A percentile compares a stretch with the other conserved stretches of the same genome.
Conservation (phyloP, 2,329 filamentous ascomycete species). For the Keithomyces neogunnii region DNA sequence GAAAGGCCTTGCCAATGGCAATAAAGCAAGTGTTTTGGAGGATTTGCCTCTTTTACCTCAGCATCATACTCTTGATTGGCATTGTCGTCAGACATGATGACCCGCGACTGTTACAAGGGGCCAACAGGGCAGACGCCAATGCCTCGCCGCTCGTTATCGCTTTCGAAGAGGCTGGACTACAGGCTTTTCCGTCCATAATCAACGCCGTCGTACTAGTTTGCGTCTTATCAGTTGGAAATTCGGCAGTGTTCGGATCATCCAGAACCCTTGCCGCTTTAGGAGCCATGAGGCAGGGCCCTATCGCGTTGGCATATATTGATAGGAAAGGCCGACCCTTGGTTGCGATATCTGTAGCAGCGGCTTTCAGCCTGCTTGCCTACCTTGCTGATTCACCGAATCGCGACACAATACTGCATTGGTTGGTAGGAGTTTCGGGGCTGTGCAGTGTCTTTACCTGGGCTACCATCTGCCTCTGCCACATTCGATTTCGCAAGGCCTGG, state of each 20-base stretch:
- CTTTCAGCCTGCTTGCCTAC: slow-evolving; percentile 62
- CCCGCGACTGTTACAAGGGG: slow-evolving; percentile 9
- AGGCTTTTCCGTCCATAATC: slow-evolving; percentile 6
- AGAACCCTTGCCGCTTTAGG: slow-evolving; percentile 76
- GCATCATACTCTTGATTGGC: slow-evolving; percentile 14
- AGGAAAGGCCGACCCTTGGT: slow-evolving; percentile 65
- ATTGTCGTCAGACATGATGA: slow-evolving; percentile 13
- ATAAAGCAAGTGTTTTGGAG: slow-evolving; percentile 16
- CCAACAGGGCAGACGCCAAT: not conserved
- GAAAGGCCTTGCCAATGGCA: slow-evolving; percentile 15
- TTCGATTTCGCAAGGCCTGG: slow-evolving; percentile 56
- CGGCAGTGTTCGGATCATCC: slow-evolving; percentile 78
- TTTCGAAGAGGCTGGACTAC: slow-evolving; percentile 7
- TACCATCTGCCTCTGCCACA: slow-evolving; percentile 71
- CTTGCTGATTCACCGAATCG: slow-evolving; percentile 52
- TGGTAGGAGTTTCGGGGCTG: slow-evolving; percentile 63
- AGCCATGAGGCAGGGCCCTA: slow-evolving; percentile 59
- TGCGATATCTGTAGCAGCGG: slow-evolving; percentile 55
- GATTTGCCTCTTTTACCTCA: slow-evolving; percentile 15
- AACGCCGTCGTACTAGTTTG: slow-evolving; percentile 56
- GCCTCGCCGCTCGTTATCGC: slow-evolving; percentile 9
- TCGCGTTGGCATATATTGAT: slow-evolving; percentile 52
- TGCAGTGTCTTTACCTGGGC: slow-evolving; percentile 67
- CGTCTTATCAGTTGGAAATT: slow-evolving; percentile 58
- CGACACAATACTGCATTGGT: slow-evolving; percentile 62